Percentiles rank a stretch among this genome's conserved stretches.
Conservation (phyloP, 2,329 filamentous ascomycete genomes). For the Aspergillus sp. region DNA sequence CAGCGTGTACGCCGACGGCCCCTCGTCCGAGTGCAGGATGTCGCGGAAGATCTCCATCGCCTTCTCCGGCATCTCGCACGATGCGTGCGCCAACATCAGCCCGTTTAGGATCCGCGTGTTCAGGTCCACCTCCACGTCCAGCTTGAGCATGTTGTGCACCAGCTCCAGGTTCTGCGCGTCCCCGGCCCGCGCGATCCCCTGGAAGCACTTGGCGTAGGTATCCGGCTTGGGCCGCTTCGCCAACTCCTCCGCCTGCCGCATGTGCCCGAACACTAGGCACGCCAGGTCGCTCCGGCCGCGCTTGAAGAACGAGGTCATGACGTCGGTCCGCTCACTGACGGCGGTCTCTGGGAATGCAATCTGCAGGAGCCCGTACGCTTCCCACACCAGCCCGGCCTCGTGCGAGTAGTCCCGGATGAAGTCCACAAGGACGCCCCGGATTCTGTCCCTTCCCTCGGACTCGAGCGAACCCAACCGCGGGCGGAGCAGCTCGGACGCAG, state of each 20-base stretch:
- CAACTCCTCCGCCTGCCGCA: conserved; percentile 65
- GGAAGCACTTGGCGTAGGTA: conserved; percentile 69
- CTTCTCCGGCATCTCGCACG: conserved; percentile 54
- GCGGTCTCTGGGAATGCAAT: conserved; percentile 54
- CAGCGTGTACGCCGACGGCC: conserved; percentile 72
- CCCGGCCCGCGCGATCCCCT: conserved; percentile 56
- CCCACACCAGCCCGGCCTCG: conserved; percentile 55
- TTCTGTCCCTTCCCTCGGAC: conserved; percentile 52
- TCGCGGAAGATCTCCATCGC: conserved; percentile 76
- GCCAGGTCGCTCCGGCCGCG: conserved; percentile 76
- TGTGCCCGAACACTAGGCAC: conserved; percentile 78
- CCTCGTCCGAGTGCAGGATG: conserved; percentile 74
- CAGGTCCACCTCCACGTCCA: conserved; percentile 71
- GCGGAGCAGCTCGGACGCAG: conserved; percentile 74
- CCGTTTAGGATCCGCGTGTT: conserved; percentile 71
- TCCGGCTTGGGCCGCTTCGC: conserved; percentile 58
- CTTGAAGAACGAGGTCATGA: conserved; percentile 77
- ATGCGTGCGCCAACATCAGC: conserved; percentile 75
- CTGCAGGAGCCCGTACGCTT: conserved; percentile 50
- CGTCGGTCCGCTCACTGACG: conserved; percentile 53
- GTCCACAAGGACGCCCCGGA: conserved; percentile 56
- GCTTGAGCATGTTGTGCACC: conserved; percentile 88
- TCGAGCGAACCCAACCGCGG: conserved; percentile 43
- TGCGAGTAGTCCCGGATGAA: conserved; percentile 56
- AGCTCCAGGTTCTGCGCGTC: conserved; percentile 60